Base-by-base conservation (phyloP, 176 grass and related monocot species). In the Triticum timopheevii region DNA sequence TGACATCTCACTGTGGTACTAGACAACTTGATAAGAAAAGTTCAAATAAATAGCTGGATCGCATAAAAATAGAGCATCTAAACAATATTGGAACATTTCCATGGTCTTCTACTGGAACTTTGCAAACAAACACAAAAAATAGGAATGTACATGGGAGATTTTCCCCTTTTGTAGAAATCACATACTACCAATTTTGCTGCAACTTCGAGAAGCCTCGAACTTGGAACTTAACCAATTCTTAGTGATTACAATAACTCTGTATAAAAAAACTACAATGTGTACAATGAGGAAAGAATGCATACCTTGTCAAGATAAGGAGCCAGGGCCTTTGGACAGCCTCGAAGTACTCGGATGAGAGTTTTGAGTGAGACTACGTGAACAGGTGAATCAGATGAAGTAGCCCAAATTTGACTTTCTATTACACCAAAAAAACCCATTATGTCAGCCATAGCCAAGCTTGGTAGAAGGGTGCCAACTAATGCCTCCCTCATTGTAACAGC, bases 321-420 rank as follows among this genome's bases (percentile, higher is more conserved):
- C 84, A 98, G 87, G 44, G 83, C 54, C 87, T 98, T 98, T 19
- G 92, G 93, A 83, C 87, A 79, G 1, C 93, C 90, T 79, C 96
- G 89, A 73, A 95, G 90, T 72, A 94, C 91, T 81, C 96, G 92
- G 80, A 94, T 90, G 49, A 98, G 72, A 84, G 91, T 91, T 84
- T 95, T 98, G 54, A 98, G 73, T 36, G 93, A 93, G 69, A 90
- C 90, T 40, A 98, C 71, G 67, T 98, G 96, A 82, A 95, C 92
- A 85, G 93, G 89, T 81, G 96, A 98, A 92, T 98, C 96, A 81
- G 93, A 95, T 33, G 86, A 93, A 87, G 90, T 95, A 49, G 90
- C 84, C 96, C 96, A 95, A 86, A 98, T 95, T 88, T 98, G 93
- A 50, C 93, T 90, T 90, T 98, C 91, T 90, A 98, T 92, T 61